Conservation (phyloP, 1,139 yeast species). For the Yamadazyma conglobata region DNA sequence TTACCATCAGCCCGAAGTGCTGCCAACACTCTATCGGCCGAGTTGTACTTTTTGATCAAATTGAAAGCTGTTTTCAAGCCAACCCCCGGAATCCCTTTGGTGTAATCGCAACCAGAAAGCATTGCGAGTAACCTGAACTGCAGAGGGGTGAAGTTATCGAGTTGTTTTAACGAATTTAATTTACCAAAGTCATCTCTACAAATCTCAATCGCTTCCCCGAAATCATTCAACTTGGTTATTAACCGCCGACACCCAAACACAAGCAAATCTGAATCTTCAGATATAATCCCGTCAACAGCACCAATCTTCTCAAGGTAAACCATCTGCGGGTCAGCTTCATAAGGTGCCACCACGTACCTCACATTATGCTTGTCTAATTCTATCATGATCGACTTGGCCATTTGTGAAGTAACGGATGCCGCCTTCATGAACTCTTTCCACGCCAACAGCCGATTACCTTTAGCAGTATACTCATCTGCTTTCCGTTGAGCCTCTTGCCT, state of each 20-base stretch:
- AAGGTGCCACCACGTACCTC: conserved; percentile 88
- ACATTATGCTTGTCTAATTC: conserved; percentile 59
- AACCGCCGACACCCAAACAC: conserved; percentile 80
- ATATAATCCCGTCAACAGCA: conserved; percentile 76
- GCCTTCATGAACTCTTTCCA: conserved; percentile 71
- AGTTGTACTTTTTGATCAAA: conserved; percentile 49
- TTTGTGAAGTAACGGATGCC: conserved; percentile 83
- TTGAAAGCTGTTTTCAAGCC: conserved; percentile 79
- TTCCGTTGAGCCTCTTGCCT: conserved; percentile 55
- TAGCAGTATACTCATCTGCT: conserved; percentile 48
- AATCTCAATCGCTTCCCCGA: conserved; percentile 72
- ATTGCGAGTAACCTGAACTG: conserved; percentile 79
- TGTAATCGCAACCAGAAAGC: conserved; percentile 93
- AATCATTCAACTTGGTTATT: conserved; percentile 77
- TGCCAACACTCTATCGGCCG: conserved; percentile 53
- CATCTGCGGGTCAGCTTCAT: conserved; percentile 97
- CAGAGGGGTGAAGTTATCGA: conserved; percentile 45
- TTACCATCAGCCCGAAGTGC: conserved; percentile 65
- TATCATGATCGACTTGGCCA: conserved; percentile 85
- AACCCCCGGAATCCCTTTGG: conserved; percentile 76
- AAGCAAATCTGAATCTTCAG: conserved; percentile 92
- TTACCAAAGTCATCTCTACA: conserved; percentile 48
- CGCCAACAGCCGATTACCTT: conserved; percentile 60
- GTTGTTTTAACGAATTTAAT: conserved; percentile 43
- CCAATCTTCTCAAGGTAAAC: conserved; percentile 80